phyloP scores from a whole-genome alignment of 202 grass and related monocot genomes.

The Musa balbisiana region DNA sequence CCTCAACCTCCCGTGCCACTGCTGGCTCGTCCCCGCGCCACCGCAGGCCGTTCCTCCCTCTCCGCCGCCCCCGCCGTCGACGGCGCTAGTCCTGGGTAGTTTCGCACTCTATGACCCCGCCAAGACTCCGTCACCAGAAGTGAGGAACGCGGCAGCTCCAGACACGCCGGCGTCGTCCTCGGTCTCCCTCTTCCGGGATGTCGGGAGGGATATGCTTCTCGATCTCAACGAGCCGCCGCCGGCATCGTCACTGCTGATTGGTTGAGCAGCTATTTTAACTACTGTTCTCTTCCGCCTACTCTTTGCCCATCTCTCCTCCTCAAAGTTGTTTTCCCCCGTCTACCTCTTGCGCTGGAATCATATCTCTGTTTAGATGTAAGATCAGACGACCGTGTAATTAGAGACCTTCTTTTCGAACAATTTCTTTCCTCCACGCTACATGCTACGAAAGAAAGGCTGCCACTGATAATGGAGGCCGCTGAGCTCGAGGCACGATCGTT shows the following conservation, averaged over 20 bases:
- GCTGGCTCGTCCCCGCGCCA: neutral
- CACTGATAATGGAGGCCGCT: neutral
- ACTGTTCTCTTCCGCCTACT: too few species aligned
- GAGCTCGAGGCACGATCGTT: neutral
- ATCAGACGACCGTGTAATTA: neutral
- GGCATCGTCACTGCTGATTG: conserved; percentile 9
- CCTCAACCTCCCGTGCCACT: conserved; percentile 19
- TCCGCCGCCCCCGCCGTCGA: conserved; percentile 12
- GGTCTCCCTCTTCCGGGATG: neutral
- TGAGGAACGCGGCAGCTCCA: neutral
- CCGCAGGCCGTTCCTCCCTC: neutral
- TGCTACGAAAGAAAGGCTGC: neutral
- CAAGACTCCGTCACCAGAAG: neutral
- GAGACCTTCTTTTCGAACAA: neutral
- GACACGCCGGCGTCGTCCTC: neutral
- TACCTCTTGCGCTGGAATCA: neutral
- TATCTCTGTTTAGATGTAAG: neutral
- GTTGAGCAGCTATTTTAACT: neutral
- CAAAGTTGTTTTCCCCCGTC: neutral
- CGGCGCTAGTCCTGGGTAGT: conserved; percentile 8
- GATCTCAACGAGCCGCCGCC: conserved; percentile 30
- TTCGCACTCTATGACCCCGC: neutral
- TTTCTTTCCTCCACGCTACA: too few species aligned
- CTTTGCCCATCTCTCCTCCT: too few species aligned
- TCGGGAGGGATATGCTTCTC: conserved; percentile 8